These are phyloP conservation scores for Sporothrix brasiliensis DNA, from an alignment of 2,329 filamentous ascomycete genomes.

Conservation along the genomic window DNA sequence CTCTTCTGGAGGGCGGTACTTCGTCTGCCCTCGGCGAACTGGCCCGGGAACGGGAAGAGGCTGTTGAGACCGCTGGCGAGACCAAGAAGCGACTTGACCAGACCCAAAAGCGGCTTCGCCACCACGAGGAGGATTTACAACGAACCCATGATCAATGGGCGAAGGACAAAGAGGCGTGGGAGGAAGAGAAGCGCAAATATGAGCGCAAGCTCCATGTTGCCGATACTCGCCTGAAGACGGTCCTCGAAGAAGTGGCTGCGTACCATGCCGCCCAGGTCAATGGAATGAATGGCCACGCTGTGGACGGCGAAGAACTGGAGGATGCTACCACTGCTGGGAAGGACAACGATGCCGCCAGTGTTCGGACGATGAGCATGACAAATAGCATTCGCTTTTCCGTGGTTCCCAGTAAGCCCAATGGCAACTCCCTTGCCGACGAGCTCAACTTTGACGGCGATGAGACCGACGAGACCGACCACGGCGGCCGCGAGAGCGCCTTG, in stretches of 20 bases:
- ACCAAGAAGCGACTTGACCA: constrained; percentile 75
- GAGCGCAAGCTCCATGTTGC: constrained; percentile 89
- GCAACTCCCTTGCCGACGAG: constrained; percentile 85
- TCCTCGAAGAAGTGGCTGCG: constrained; percentile 83
- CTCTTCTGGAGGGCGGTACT: constrained; percentile 83
- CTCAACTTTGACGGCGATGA: constrained; percentile 84
- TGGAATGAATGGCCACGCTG: constrained; percentile 40
- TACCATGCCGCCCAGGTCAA: constrained; percentile 61
- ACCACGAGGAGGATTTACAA: constrained; percentile 80
- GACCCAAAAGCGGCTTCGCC: constrained; percentile 74
- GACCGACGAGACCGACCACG: constrained; percentile 69
- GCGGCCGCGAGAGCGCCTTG: constrained; percentile 65
- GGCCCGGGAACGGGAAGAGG: constrained; percentile 81
- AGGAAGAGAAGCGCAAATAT: constrained; percentile 76
- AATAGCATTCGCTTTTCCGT: constrained; percentile 73
- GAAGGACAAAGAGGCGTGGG: constrained; percentile 81
- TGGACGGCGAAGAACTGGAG: constrained; percentile 61
- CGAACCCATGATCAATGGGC: constrained; percentile 79
- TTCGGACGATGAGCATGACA: constrained; percentile 73
- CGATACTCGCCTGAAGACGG: constrained; percentile 78
- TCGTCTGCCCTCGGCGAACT: constrained; percentile 83
- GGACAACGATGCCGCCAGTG: constrained; percentile 72
- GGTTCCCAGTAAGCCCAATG: constrained; percentile 55
- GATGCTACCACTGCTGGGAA: constrained; percentile 52
- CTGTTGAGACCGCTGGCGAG: constrained; percentile 71